These are phyloP conservation scores for Erodium maritimum DNA, from an alignment of 345 rosid species.

Conservation along the genomic window DNA sequence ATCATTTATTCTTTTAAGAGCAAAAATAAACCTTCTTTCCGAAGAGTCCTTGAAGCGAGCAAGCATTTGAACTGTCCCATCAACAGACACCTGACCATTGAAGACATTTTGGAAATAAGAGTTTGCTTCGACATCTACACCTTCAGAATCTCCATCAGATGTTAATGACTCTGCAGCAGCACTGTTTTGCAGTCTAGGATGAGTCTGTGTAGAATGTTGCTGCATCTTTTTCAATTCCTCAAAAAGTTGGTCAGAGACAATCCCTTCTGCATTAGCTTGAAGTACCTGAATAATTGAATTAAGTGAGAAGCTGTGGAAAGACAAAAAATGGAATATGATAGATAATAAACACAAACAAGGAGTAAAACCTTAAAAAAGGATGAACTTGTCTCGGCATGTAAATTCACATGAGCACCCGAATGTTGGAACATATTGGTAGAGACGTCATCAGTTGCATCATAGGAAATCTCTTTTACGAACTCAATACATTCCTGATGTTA, in stretches of 20 bases:
- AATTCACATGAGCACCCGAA: conserved; percentile 40
- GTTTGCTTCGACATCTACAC: conserved; percentile 87
- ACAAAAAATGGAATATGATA: neutral
- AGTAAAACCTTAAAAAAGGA: conserved; percentile 54
- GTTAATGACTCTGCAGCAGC: conserved; percentile 51
- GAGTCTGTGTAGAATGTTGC: conserved; percentile 35
- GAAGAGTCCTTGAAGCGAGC: conserved; percentile 78
- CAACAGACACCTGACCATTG: conserved; percentile 69
- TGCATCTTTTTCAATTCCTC: conserved; percentile 70
- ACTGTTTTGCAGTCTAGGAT: conserved; percentile 59
- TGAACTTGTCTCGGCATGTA: conserved; percentile 47
- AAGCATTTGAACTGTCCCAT: conserved; percentile 94
- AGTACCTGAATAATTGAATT: conserved; percentile 38
- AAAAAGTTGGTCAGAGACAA: conserved; percentile 38
- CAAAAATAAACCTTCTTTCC: conserved; percentile 38
- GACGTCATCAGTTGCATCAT: conserved; percentile 48
- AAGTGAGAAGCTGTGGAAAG: neutral
- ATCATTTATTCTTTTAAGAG: neutral
- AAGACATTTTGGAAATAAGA: conserved; percentile 92
- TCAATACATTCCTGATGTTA: conserved; percentile 68
- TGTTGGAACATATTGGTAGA: conserved; percentile 49
- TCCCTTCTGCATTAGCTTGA: conserved; percentile 35
- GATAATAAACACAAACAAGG: neutral
- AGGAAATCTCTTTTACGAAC: conserved; percentile 62
- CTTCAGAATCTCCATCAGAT: conserved; percentile 59